Percentiles rank a stretch among this genome's conserved stretches.
phyloP scores from a whole-genome alignment of 2,329 filamentous ascomycete genomes.

The Neodidymelliopsis sp. region DNA sequence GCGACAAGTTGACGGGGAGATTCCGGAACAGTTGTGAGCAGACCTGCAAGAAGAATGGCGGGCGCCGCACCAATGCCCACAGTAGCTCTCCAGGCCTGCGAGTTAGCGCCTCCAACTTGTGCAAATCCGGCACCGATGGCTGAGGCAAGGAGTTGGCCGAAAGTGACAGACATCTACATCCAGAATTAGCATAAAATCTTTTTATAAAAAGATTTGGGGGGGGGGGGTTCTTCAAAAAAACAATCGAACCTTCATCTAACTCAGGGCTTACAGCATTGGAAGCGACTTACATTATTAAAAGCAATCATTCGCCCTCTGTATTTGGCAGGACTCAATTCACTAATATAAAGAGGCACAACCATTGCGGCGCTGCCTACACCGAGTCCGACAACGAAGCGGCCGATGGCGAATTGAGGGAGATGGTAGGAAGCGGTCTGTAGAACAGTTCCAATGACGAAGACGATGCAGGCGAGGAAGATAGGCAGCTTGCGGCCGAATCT shows the following conservation, averaged over 20 bases:
- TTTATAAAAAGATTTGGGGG: too few relatives aligned
- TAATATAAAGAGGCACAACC: conserved; percentile 43
- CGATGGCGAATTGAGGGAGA: conserved; percentile 37
- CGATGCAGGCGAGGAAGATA: conserved; percentile 37
- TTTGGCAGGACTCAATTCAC: conserved; percentile 40
- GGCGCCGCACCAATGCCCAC: conserved; percentile 49
- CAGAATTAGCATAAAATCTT: too few relatives aligned
- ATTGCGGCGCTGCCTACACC: conserved; percentile 44
- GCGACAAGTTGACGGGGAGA: conserved; percentile 49
- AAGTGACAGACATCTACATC: conserved; percentile 44
- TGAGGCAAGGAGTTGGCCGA: conserved; percentile 44
- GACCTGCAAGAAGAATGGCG: conserved; percentile 44
- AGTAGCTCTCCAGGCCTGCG: conserved; percentile 47
- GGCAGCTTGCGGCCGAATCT: conserved; percentile 44
- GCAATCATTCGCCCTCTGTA: conserved; percentile 48
- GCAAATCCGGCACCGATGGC: conserved; percentile 45
- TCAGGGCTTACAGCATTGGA: too few relatives aligned
- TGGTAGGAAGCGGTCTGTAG: conserved; percentile 39
- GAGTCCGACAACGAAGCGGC: conserved; percentile 41
- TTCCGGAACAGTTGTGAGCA: conserved; percentile 46
- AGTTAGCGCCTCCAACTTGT: conserved; percentile 40
- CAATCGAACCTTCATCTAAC: too few relatives aligned
- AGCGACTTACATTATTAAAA: conserved; percentile 48
- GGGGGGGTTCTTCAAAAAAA: too few relatives aligned
- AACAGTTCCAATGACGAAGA: conserved; percentile 40